Base-by-base conservation (phyloP, 2,329 filamentous ascomycete species). In the Colletotrichum zoysiae region DNA sequence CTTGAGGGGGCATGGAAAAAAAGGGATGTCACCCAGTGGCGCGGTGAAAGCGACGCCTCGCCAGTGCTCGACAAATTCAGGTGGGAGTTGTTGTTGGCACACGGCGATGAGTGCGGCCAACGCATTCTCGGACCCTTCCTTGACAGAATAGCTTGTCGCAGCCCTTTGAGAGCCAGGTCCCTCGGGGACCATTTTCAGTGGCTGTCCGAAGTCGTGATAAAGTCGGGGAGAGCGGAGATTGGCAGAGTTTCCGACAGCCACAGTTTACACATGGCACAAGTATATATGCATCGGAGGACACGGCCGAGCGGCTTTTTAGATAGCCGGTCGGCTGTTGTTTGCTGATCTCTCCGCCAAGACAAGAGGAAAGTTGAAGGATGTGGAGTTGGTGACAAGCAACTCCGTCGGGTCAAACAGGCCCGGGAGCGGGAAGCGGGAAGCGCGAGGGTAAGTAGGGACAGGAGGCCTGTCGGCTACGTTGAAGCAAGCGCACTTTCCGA, bases 1-100 rank as follows among this genome's bases (percentile, higher is more conserved):
- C 67, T 78, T 81, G 42, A 84, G 73, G n/a, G 82, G 83, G 40
- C 79, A 82, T 6, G 83, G 83, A 30, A 84, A 80, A 69, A 82
- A 81, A 40, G 80, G 75, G 35, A 74, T 73, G 62, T 82, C 78
- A 12, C 78, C 78, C 18, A 77, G 74, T 48, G 71, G 71, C 44
- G 79, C 77, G 56, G 74, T 76, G 71, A 84, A 82, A 1, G 70
- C 64, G 64, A 82, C 78, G 62, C 78, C 67, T 18, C 75, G 70
- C 46, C 74, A 67, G 51, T 80, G 76, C 30, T 73, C 57, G 35
- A 77, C 65, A 70, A 83, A 77, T 56, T 77, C 76, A 35, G 40
- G 62, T 40, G 82, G 81, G n/a, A 83, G 74, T 60, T 82, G 77
- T 14, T 68, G 70, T 53, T 75, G 73, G 68, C 76, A 79, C 40